A percentile compares a stretch with the other conserved stretches of the same genome.
These are phyloP conservation scores for Malbranchea zuffiana DNA, from an alignment of 2,329 filamentous ascomycete species.

Conservation along the genomic window DNA sequence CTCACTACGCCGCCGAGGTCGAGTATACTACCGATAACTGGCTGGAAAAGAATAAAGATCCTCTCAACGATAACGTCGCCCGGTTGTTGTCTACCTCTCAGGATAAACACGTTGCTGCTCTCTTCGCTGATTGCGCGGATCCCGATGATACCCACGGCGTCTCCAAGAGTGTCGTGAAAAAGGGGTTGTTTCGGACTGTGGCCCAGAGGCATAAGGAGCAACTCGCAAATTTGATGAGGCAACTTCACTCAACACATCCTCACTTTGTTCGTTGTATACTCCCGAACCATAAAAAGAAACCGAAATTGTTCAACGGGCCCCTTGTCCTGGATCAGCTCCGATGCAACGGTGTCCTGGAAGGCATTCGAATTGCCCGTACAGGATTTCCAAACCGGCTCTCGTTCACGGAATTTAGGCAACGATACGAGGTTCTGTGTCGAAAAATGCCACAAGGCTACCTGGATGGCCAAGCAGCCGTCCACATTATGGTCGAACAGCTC, in stretches of 20 bases:
- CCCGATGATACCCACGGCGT: constrained; percentile 60
- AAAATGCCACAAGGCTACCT: constrained; percentile 83
- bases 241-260: constrained; percentile 90
- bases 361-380: constrained; percentile 90
- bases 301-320: constrained; percentile 81
- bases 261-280: constrained; percentile 97
- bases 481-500: constrained; percentile 80
- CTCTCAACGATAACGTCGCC: constrained; percentile 92
- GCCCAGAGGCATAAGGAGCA: constrained; percentile 97
- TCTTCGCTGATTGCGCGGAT: constrained; percentile 84
- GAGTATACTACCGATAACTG: constrained; percentile 92
- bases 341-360: constrained; percentile 98
- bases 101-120: constrained; percentile 68
- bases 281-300: constrained; percentile 93
- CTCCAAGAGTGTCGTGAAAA: constrained; percentile 75
- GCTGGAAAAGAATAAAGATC: constrained; percentile 99
- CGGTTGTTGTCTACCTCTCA: constrained; percentile 71
- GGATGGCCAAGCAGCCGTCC: constrained; percentile 76
- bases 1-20: constrained; percentile 94
- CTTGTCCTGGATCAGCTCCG: constrained; percentile 96
- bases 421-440: constrained; percentile 86
- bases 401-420: constrained; percentile 87
- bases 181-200: constrained; percentile 90
- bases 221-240: constrained; percentile 87
- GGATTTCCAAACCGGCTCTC: constrained; percentile 89